Evolutionary conservation across 495 filamentous ascomycete species (phyloP), one percentile per base, ranked within the genome.

Genomic region (Podospora appendiculata): DNA sequence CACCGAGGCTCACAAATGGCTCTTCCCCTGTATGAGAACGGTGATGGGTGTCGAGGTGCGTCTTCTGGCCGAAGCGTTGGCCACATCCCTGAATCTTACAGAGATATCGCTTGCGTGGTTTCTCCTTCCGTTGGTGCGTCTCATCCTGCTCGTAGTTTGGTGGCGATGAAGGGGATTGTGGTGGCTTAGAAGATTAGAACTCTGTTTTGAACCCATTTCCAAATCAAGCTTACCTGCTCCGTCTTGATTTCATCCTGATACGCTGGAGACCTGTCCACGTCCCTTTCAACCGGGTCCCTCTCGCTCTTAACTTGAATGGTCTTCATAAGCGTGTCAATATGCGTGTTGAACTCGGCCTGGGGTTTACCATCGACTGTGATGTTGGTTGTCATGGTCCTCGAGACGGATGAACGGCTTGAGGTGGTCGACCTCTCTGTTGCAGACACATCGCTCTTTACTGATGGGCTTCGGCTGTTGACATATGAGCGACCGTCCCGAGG

Each of bases 311-410:
- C 73, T 64, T 97, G 90, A 41, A 97, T 95, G 6, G 87, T 80
- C 67, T 88, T 91, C 89, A 96, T 93, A 39, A 97, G 68, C n/a
- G 82, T 82, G 64, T 97, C 92, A 42, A 97, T 83, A 47, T 87
- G 81, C 1, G 90, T 97, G 33, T 81, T 79, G 68, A 91, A 93
- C 43, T 81, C 73, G 43, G 81, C 61, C 16, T 84, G 62, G 7
- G 55, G 39, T 8, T 58, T 48, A 14, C 53, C 55, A 18, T 58
- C 51, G 18, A 65, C 54, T 5, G 62, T 55, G 3, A 52, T 44
- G 40, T 66, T 70, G 17, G 56, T 47, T 8, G 54, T 49, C 45
- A 69, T 57, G 8, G 51, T 59, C 55, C 62, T 67, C 1, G 57
- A 40, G 16, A 48, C 52, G 33, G 48, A 16, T 4, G 63, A 56